Percentiles rank a stretch among this genome's conserved stretches.
phyloP scores from a whole-genome alignment of 1,284 basidiomycete species.

The Austroboletus rostrupii region DNA sequence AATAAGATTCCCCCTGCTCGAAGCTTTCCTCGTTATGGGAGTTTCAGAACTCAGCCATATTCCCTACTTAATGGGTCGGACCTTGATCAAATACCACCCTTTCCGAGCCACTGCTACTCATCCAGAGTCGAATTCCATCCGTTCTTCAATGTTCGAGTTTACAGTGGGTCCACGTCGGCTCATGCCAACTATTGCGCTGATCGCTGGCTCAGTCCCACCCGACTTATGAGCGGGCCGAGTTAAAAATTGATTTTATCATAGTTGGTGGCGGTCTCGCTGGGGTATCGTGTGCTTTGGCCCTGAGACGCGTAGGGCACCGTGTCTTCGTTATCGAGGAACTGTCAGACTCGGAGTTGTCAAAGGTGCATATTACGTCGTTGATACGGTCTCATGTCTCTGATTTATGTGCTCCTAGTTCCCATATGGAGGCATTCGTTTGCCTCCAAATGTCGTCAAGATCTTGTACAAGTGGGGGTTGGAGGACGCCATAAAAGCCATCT shows the following conservation, averaged over 20 bases:
- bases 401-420: constrained; percentile 5
- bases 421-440: constrained; percentile 44
- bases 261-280: constrained; percentile 53
- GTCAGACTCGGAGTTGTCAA: constrained; percentile 24
- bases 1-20: constrained; percentile 12
- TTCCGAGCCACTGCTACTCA: background rate
- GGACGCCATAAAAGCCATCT: constrained; percentile 34
- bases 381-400: background rate
- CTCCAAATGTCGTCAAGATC: constrained; percentile 56
- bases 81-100: background rate
- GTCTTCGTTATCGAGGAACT: constrained; percentile 52
- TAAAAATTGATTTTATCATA: constrained; percentile 44
- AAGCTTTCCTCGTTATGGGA: constrained; percentile 19
- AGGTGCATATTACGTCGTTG: constrained; percentile 27
- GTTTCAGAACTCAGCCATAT: constrained; percentile 12
- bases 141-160: constrained; percentile 14
- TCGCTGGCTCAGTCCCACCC: constrained; percentile 12
- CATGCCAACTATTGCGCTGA: constrained; percentile 1
- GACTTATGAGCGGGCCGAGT: constrained; percentile 10
- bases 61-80: constrained; percentile 15
- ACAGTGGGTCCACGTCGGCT: constrained; percentile 6
- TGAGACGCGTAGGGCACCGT: constrained; percentile 52
- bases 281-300: constrained; percentile 49
- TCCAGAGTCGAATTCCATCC: background rate
- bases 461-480: constrained; percentile 54